phyloP scores from a whole-genome alignment of 2,329 filamentous ascomycete genomes.

The Penicillium brasilianum region DNA sequence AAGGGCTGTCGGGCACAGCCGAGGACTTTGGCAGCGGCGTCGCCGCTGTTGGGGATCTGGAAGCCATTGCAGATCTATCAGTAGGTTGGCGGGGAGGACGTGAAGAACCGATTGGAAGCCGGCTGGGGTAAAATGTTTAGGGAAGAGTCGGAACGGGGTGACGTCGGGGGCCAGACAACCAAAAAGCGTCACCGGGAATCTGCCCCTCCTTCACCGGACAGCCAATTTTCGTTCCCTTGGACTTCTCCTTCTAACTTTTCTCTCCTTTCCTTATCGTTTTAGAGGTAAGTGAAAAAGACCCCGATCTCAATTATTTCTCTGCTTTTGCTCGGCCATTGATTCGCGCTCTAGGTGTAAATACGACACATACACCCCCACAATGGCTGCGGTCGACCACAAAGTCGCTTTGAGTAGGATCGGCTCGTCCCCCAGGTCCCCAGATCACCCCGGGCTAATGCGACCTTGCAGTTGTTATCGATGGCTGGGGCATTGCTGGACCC shows the following conservation, averaged over 20 bases:
- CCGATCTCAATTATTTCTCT: conserved; percentile 10
- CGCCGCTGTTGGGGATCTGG: conserved; percentile 39
- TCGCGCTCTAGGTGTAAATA: conserved; percentile 23
- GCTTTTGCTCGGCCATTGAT: conserved; percentile 29
- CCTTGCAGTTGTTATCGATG: conserved; percentile 91
- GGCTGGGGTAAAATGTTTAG: conserved; percentile 37
- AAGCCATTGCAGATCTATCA: conserved; percentile 39
- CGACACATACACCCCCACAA: conserved; percentile 47
- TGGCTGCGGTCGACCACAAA: conserved; percentile 72
- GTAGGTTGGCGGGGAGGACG: conserved; percentile 22
- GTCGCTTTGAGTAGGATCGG: conserved; percentile 65
- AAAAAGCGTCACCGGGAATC: conserved; percentile 43
- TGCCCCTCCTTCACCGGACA: conserved; percentile 41
- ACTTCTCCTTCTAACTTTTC: conserved; percentile 20
- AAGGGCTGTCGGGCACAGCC: conserved; percentile 42
- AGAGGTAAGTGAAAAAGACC: conserved; percentile 15
- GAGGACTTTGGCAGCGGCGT: conserved; percentile 52
- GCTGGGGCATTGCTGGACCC: conserved; percentile 88
- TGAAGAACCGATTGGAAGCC: conserved; percentile 26
- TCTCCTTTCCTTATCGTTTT: conserved; percentile 21
- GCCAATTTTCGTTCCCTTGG: conserved; percentile 22
- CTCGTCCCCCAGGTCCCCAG: conserved; percentile 38
- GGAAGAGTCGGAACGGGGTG: conserved; percentile 45
- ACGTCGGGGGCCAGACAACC: conserved; percentile 40
- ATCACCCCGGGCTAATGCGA: conserved; percentile 24